Conservation (phyloP, 306 rosid species). For the Begonia loranthoides region DNA sequence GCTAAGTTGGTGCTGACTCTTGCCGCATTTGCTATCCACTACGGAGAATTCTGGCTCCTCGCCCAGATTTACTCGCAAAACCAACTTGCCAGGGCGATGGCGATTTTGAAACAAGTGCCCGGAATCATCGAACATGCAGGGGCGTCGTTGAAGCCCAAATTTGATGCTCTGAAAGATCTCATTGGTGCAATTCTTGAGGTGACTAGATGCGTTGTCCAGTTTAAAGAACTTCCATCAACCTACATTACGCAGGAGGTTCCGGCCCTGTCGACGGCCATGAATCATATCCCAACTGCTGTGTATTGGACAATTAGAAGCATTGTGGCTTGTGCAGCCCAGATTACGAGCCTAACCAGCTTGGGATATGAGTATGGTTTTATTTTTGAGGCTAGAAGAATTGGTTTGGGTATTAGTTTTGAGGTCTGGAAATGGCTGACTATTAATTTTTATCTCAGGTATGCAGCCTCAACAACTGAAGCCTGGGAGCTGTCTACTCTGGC, state of each 20-base stretch:
- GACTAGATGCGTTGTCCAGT: slow-evolving; percentile 26
- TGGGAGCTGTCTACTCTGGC: slow-evolving; percentile 57
- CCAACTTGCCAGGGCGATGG: slow-evolving; percentile 44
- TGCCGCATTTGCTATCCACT: slow-evolving; percentile 56
- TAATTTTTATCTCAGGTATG: slow-evolving; percentile 22
- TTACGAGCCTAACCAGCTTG: slow-evolving; percentile 26
- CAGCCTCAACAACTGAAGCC: slow-evolving; percentile 32
- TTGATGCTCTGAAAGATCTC: slow-evolving; percentile 34
- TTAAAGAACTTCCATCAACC: slow-evolving; percentile 26
- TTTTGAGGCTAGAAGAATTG: background rate
- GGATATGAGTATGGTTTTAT: slow-evolving; percentile 30
- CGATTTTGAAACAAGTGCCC: slow-evolving; percentile 41
- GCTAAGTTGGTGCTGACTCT: slow-evolving; percentile 54
- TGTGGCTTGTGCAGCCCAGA: slow-evolving; percentile 29
- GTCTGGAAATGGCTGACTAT: too few relatives aligned
- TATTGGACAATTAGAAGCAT: slow-evolving; percentile 54
- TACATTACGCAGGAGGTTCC: slow-evolving; percentile 32
- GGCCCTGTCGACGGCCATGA: slow-evolving; percentile 14
- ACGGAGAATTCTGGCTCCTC: slow-evolving; percentile 54
- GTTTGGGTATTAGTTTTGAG: too few relatives aligned
- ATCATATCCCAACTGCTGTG: slow-evolving; percentile 35
- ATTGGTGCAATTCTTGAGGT: slow-evolving; percentile 31
- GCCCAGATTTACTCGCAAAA: slow-evolving; percentile 27
- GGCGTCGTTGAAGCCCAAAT: slow-evolving; percentile 17
- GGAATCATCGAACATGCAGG: slow-evolving; percentile 19